Evolutionary conservation across 139 green algal species (phyloP), one percentile per base, ranked within the genome.

Genomic region (Micractinium conductrix): DNA sequence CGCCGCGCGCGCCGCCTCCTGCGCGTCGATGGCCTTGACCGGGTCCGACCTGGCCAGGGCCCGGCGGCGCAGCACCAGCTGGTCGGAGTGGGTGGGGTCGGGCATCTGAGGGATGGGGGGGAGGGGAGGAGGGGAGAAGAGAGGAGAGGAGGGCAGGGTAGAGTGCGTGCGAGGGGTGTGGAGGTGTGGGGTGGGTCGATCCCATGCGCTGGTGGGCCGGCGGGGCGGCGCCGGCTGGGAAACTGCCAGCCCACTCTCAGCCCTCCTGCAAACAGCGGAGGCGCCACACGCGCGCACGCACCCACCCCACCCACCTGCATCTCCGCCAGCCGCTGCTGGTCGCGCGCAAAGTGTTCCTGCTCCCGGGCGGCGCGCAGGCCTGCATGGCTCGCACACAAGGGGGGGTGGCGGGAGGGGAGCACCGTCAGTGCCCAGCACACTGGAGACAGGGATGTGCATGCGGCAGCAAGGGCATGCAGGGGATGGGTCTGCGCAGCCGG

Each of bases 21-120:
- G 50, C 4, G 74, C 62, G 38, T 89, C 86, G 30, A 89, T 53
- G 24, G 80, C 62, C 28, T 50, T 60, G 30, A 89, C 37, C 10
- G 84, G 82, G 74, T 89, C 86, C 22, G n/a, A 26, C 33, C 74
- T 62, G 10, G 62, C 72, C 82, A 89, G 40, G 6, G 58, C 74
- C 45, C 89, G 67, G 28, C 84, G 79, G 42, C 71, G 84, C 60
- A 84, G 65, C 33, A 78, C 70, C n/a, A 89, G 72, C 19, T 87
- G 83, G 85, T 89, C 85, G 10, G 45, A 33, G 26, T 86, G 78
- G 53, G 74, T 17, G 71, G 78, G 35, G 44, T 86, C 48, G 40
- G 67, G 44, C 44, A 72, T 28, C 76, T 82, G 76, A 2, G n/a
- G 63, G 16, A 42, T 7, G 63, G 22, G 63, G 63, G 26, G 42